A percentile compares a stretch with the other conserved stretches of the same genome.
phyloP scores from a whole-genome alignment of 768 basidiomycete genomes.

The Basidioascus undulatus region DNA sequence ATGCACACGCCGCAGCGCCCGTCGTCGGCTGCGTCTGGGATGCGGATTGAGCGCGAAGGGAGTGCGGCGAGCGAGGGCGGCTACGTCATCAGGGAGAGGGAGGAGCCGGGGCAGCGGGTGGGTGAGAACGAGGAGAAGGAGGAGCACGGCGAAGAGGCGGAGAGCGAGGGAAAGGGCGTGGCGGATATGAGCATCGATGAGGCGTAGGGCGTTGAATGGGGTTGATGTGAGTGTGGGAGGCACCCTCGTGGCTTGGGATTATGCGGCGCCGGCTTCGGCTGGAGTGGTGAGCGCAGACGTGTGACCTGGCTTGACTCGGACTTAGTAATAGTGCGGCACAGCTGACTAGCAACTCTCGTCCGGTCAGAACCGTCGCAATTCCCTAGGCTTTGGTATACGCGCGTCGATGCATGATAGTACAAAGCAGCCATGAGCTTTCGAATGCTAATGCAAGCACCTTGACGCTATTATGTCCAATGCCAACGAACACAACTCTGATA shows the following conservation, averaged over 20 bases:
- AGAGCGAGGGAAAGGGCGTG: neutral
- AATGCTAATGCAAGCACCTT: neutral
- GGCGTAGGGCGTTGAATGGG: neutral
- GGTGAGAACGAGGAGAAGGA: conserved; percentile 2
- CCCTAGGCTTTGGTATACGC: neutral
- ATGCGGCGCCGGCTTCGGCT: neutral
- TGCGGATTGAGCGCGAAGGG: too few species aligned
- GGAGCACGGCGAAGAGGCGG: neutral
- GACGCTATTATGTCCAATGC: neutral
- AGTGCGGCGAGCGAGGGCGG: neutral
- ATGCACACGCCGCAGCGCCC: too few species aligned
- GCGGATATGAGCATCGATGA: too few species aligned
- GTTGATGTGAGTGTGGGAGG: neutral
- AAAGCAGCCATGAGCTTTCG: neutral
- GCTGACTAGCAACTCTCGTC: too few species aligned
- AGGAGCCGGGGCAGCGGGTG: conserved; percentile 1
- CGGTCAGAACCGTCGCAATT: too few species aligned
- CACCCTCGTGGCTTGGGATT: neutral
- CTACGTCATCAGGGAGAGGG: neutral
- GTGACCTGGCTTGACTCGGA: neutral
- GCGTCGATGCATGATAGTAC: neutral
- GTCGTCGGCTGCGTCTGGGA: too few species aligned
- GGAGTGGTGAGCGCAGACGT: conserved; percentile 1
- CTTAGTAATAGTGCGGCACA: too few species aligned
- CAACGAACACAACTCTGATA: neutral